Evolutionary conservation across 2,329 filamentous ascomycete species (phyloP).

Genomic region (Talaromyces sp.): DNA sequence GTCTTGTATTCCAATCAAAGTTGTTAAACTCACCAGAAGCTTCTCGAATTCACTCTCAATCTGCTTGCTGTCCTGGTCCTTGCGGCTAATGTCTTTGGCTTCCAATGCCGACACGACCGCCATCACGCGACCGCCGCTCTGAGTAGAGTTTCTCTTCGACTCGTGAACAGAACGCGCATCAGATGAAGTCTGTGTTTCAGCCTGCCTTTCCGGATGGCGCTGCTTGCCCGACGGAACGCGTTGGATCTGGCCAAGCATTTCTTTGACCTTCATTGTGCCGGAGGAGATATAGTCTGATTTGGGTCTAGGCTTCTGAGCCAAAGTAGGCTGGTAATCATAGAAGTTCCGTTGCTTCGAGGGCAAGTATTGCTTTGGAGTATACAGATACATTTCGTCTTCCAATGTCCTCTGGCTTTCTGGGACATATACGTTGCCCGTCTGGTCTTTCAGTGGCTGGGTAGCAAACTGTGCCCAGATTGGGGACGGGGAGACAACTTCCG

Average conservation of each 20-base stretch:
- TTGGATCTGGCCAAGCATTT: slow-evolving; percentile 32
- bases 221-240: slow-evolving; percentile 29
- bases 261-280: slow-evolving; percentile 42
- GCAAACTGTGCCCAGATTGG: slow-evolving; percentile 81
- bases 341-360: slow-evolving; percentile 64
- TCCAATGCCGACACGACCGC: slow-evolving; percentile 64
- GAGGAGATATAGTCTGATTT: slow-evolving; percentile 52
- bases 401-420: slow-evolving; percentile 47
- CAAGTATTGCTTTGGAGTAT: slow-evolving; percentile 60
- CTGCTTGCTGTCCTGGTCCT: slow-evolving; percentile 51
- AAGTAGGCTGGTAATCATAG: slow-evolving; percentile 50
- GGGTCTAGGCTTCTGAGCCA: slow-evolving; percentile 49
- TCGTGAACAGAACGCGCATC: slow-evolving; percentile 34
- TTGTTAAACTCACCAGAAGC: slow-evolving; percentile 55
- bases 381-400: slow-evolving; percentile 57
- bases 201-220: slow-evolving; percentile 20
- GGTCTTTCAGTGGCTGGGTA: slow-evolving; percentile 38
- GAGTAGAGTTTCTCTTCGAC: slow-evolving; percentile 32
- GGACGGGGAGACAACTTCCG: slow-evolving; percentile 62
- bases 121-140: slow-evolving; percentile 58
- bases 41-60: slow-evolving; percentile 64
- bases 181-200: slow-evolving; percentile 33
- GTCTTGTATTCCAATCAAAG: slow-evolving; percentile 54
- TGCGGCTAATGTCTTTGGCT: slow-evolving; percentile 51
- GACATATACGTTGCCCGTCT: slow-evolving; percentile 41